Evolutionary conservation across 768 basidiomycete genomes (phyloP).

Genomic region (Tricholoma flavovirens): DNA sequence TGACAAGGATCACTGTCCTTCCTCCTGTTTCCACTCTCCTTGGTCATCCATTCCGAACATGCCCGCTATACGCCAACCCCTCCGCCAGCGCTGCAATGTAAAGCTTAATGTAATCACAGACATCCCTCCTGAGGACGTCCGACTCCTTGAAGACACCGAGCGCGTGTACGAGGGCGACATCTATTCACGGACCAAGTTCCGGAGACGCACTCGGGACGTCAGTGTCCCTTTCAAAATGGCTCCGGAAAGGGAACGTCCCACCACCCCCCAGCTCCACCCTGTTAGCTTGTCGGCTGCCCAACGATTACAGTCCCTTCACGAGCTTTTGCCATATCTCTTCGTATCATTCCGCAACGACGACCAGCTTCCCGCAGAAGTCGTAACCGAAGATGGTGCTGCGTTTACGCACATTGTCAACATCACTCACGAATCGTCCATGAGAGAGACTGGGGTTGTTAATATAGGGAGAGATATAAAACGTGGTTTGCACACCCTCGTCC

Average conservation of each 20-base stretch:
- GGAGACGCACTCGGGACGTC: conserved; percentile 5
- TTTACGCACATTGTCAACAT: conserved; percentile 24
- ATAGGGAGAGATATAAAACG: conserved; percentile 11
- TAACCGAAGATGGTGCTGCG: conserved; percentile 11
- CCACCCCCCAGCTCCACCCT: conserved; percentile 11
- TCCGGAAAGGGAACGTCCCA: background rate
- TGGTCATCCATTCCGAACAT: conserved; percentile 2
- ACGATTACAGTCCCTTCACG: conserved; percentile 14
- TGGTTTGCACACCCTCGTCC: conserved; percentile 13
- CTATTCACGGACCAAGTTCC: conserved; percentile 3
- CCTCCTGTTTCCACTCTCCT: background rate
- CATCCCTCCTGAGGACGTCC: conserved; percentile 9
- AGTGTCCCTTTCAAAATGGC: conserved; percentile 4
- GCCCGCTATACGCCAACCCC: conserved; percentile 17
- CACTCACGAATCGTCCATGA: conserved; percentile 1
- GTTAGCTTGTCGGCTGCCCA: conserved; percentile 7
- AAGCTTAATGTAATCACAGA: conserved; percentile 15
- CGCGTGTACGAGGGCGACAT: background rate
- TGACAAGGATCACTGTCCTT: background rate
- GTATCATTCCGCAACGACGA: conserved; percentile 14
- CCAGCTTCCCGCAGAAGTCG: conserved; percentile 11
- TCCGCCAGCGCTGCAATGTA: conserved; percentile 22
- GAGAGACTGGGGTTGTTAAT: conserved; percentile 3
- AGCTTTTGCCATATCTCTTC: conserved; percentile 18
- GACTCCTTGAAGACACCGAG: background rate